phyloP scores from a whole-genome alignment of 768 basidiomycete genomes.

The Agrocybe chaxingu region DNA sequence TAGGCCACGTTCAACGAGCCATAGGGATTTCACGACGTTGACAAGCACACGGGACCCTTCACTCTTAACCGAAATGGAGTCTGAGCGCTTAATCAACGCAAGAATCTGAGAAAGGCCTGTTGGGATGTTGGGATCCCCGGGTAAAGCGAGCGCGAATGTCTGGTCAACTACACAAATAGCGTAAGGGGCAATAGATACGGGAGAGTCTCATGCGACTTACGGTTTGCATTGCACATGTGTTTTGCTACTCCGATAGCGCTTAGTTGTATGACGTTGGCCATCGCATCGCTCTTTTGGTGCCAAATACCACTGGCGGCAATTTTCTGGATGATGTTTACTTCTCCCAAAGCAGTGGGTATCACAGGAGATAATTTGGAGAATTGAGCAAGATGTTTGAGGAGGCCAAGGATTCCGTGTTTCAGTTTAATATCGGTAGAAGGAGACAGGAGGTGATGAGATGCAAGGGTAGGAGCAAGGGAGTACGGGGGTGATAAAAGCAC shows the following conservation, averaged over 20 bases:
- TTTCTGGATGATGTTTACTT: conserved; percentile 59
- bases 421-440: conserved; percentile 68
- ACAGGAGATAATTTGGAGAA: conserved; percentile 51
- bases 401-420: conserved; percentile 84
- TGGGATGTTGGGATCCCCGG: conserved; percentile 25
- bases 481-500: conserved; percentile 65
- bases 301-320: conserved; percentile 66
- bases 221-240: conserved; percentile 75
- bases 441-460: conserved; percentile 53
- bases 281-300: conserved; percentile 67
- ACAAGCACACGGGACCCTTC: conserved; percentile 90
- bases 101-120: conserved; percentile 70
- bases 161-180: conserved; percentile 34
- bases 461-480: conserved; percentile 58
- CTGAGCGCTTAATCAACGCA: conserved; percentile 71
- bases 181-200: neutral
- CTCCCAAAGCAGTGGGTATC: conserved; percentile 58
- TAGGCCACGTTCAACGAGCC: conserved; percentile 44
- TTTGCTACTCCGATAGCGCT: conserved; percentile 87
- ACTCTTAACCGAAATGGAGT: conserved; percentile 79
- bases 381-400: conserved; percentile 85
- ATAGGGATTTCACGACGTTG: conserved; percentile 79
- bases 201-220: conserved; percentile 38
- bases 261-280: conserved; percentile 85
- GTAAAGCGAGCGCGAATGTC: conserved; percentile 50